phyloP scores from a whole-genome alignment of 2,329 filamentous ascomycete genomes.

The Exophiala dermatitidis region DNA sequence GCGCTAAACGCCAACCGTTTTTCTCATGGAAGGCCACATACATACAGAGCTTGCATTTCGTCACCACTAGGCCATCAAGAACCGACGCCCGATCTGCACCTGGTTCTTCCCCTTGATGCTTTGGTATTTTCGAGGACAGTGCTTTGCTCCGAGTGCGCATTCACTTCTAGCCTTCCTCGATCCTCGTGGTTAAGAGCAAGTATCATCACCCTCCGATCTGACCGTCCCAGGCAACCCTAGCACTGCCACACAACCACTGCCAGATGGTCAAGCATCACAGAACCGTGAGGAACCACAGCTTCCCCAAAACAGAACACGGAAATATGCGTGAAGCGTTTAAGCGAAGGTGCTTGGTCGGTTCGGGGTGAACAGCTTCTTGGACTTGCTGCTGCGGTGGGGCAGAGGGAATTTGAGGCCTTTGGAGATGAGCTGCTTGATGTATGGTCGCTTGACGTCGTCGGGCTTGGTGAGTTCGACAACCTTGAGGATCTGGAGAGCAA shows the following conservation, averaged over 20 bases:
- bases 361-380: conserved; percentile 84
- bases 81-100: background rate
- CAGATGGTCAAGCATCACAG: background rate
- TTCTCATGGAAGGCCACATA: background rate
- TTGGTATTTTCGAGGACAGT: too few species aligned
- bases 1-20: background rate
- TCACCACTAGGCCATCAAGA: background rate
- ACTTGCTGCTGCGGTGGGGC: conserved; percentile 86
- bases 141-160: too few species aligned
- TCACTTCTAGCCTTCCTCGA: background rate
- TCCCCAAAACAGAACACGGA: background rate
- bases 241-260: background rate
- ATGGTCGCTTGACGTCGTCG: conserved; percentile 92
- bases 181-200: background rate
- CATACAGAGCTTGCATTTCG: background rate
- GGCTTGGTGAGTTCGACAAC: conserved; percentile 94
- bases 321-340: conserved; percentile 50
- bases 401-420: conserved; percentile 98
- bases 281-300: background rate
- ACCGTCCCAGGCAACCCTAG: background rate
- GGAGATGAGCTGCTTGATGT: conserved; percentile 96
- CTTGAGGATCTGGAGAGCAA: conserved; percentile 71
- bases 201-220: background rate
- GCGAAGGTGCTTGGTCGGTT: conserved; percentile 96
- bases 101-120: background rate